These are phyloP conservation scores for Colletotrichum graminicola DNA, from an alignment of 2,329 filamentous ascomycete genomes.

Conservation along the genomic window DNA sequence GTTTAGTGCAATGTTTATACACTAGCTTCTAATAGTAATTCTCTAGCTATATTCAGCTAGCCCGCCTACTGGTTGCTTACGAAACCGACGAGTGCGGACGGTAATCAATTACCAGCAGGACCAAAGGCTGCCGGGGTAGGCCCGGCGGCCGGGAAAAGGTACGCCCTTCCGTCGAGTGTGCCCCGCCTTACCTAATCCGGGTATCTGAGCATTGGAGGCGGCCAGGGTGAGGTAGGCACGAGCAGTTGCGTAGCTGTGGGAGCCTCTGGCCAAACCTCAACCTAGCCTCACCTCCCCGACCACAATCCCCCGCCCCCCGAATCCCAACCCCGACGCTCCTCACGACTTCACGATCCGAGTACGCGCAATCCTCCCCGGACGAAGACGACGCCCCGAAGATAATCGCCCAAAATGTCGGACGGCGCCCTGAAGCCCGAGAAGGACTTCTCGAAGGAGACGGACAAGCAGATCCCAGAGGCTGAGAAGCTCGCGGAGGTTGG, in stretches of 20 bases:
- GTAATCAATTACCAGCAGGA: background rate
- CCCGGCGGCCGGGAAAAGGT: conserved; percentile 36
- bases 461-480: conserved; percentile 90
- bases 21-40: no score
- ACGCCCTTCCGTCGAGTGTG: conserved; percentile 25
- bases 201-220: conserved; percentile 28
- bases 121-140: background rate
- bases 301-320: conserved; percentile 5
- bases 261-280: conserved; percentile 41
- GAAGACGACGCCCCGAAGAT: background rate
- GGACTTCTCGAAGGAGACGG: conserved; percentile 97
- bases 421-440: conserved; percentile 92
- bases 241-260: conserved; percentile 42
- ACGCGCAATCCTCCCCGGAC: background rate
- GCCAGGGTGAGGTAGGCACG: conserved; percentile 42
- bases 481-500: conserved; percentile 88
- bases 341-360: background rate
- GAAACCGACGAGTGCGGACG: no score
- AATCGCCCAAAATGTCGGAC: conserved; percentile 77
- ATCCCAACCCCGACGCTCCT: background rate
- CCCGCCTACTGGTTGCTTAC: no score
- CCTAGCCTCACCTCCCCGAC: conserved; percentile 27
- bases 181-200: conserved; percentile 41
- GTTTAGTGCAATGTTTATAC: no score
- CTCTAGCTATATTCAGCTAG: no score